Conservation (phyloP, 495 filamentous ascomycete genomes). For the Podospora sp. region DNA sequence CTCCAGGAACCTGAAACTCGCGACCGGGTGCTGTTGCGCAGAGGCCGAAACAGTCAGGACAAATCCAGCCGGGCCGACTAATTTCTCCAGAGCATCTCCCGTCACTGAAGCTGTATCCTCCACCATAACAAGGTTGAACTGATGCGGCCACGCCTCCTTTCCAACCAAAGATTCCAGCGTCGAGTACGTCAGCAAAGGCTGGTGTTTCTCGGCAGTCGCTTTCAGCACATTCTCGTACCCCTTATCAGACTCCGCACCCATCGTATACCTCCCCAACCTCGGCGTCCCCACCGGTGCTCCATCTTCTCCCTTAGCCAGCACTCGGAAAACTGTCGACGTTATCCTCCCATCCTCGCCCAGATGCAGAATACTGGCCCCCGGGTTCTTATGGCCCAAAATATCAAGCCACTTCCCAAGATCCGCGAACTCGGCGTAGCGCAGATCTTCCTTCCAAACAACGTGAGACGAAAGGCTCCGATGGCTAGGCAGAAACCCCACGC, state of each 20-base stretch:
- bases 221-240: not conserved
- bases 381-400: conserved; percentile 22
- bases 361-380: conserved; percentile 16
- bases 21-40: not conserved
- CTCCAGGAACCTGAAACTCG: not conserved
- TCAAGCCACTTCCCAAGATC: conserved; percentile 8
- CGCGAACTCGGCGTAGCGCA: not conserved
- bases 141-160: not conserved
- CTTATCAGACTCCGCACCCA: conserved; percentile 4
- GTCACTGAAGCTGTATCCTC: not conserved
- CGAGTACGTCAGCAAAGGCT: conserved; percentile 8
- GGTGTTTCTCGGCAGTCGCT: not conserved
- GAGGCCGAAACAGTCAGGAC: not conserved
- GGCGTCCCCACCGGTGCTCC: not conserved
- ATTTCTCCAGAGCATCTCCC: not conserved
- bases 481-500: conserved; percentile 33
- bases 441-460: conserved; percentile 35
- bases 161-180: not conserved
- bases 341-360: conserved; percentile 9
- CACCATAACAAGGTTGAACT: conserved; percentile 11
- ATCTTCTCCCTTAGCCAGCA: conserved; percentile 1
- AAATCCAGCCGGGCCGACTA: conserved; percentile 11
- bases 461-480: conserved; percentile 36
- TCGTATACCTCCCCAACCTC: conserved; percentile 16
- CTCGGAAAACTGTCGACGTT: not conserved